phyloP scores from a whole-genome alignment of 1,284 basidiomycete genomes.

The Cryptococcus maquisensis region DNA sequence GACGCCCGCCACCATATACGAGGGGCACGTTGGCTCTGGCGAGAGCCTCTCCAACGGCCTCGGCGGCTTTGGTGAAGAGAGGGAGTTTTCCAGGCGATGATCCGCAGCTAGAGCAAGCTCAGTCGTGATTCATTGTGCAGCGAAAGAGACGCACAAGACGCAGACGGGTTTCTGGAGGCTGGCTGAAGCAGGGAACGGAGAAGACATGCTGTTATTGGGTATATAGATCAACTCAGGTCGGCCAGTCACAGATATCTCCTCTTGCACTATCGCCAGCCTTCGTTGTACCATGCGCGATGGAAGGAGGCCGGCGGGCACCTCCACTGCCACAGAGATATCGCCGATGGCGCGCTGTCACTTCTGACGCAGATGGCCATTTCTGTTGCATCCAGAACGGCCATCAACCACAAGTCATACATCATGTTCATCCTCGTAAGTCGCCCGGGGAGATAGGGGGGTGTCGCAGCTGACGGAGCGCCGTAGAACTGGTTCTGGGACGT shows the following conservation, averaged over 20 bases:
- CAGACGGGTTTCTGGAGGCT: slow-evolving; percentile 39
- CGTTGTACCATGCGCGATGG: no score
- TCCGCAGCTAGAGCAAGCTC: slow-evolving; percentile 43
- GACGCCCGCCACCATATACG: slow-evolving; percentile 79
- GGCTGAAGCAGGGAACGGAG: background rate
- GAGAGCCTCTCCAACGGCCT: slow-evolving; percentile 70
- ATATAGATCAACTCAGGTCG: no score
- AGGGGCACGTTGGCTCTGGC: slow-evolving; percentile 62
- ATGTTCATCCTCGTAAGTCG: slow-evolving; percentile 23
- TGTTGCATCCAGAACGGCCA: background rate
- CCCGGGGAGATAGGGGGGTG: background rate
- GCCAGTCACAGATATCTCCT: no score
- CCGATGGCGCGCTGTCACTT: background rate
- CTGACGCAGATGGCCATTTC: background rate
- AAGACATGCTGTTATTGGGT: background rate
- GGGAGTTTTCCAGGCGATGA: slow-evolving; percentile 63
- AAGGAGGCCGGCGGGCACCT: background rate
- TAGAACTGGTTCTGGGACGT: slow-evolving; percentile 92
- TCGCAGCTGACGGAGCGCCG: background rate
- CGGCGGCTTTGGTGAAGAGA: slow-evolving; percentile 64
- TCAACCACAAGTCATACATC: background rate
- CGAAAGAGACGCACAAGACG: slow-evolving; percentile 39
- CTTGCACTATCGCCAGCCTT: no score
- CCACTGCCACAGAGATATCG: background rate
- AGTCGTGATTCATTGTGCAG: background rate